Base-by-base conservation (phyloP, 441 rosid genomes). In the Codiaeum variegatum region DNA sequence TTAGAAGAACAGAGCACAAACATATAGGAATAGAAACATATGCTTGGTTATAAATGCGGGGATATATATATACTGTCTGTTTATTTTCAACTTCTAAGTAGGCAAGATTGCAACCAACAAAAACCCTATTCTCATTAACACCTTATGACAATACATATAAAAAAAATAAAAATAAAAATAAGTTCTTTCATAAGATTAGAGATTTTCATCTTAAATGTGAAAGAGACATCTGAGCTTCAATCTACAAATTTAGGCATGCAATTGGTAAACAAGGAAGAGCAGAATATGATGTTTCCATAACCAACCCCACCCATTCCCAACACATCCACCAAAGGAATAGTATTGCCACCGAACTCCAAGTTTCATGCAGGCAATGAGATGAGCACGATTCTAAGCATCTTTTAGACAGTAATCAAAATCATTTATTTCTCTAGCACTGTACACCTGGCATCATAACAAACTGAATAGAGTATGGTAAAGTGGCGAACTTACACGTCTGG, bases 401-500 rank as follows among this genome's bases (percentile, higher is more conserved):
- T 31, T 8, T 29, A 31, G 34, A 49, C 19, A 63, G 31, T 51
- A 51, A 54, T 42, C 31, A 72, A 52, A 60, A 24, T 28, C 63
- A 52, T 3, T 34, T 36, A 2, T 19, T 11, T 18, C 24, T 19
- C 38, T 18, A 52, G 62, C 28, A 64, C 16, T 18, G 23, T 26
- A 52, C 36, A 47, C 31, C 59, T 31, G 55, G 58, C 67, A 67
- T 61, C 5, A 34, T n/a, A 59, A 16, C 38, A 36, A 70, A 69
- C 18, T 47, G 2, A 8, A 34, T 36, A 70, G 46, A 73, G 64
- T 6, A 19, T 24, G 21, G 71, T 15, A 19, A 67, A 77, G 72
- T n/a, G 66, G 67, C 51, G 62, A 69, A 81, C 85, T 83, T 81
- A 85, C 90, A 49, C 18, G 76, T 75, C 88, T 81, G 24, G 90